These are phyloP conservation scores for Fusarium torulosum DNA, from an alignment of 2,329 filamentous ascomycete species.

Conservation along the genomic window DNA sequence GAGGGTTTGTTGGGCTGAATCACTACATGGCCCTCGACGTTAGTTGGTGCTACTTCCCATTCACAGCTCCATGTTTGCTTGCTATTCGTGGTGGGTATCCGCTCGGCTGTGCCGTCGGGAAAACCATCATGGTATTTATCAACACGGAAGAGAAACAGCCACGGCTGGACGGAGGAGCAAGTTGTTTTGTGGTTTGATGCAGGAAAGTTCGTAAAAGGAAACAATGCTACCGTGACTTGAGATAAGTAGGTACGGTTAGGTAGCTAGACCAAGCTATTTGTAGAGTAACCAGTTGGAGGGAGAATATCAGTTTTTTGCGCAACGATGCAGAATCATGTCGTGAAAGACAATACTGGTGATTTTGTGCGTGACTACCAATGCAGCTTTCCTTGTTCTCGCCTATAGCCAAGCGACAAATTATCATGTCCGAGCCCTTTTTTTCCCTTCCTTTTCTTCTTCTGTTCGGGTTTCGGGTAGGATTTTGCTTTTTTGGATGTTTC, in stretches of 20 bases:
- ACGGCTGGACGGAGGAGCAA: not conserved
- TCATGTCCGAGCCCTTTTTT: not conserved
- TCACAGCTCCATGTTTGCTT: conserved; percentile 26
- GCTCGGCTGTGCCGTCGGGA: conserved; percentile 27
- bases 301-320: conserved; percentile 10
- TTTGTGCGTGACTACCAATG: conserved; percentile 21
- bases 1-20: conserved; percentile 8
- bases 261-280: not conserved
- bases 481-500: not conserved
- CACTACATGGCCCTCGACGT: conserved; percentile 8
- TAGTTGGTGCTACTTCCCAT: conserved; percentile 12
- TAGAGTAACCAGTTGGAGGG: not conserved
- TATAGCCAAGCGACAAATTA: conserved; percentile 16
- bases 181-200: conserved; percentile 9
- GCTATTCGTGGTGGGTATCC: conserved; percentile 25
- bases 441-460: no score
- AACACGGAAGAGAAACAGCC: not conserved
- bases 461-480: not conserved
- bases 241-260: conserved; percentile 9
- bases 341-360: conserved; percentile 5
- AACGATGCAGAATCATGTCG: conserved; percentile 8
- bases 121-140: not conserved
- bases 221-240: conserved; percentile 12
- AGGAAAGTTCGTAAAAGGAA: conserved; percentile 21
- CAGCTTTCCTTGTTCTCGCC: conserved; percentile 29